Evolutionary conservation across 1,139 yeast genomes (phyloP), one percentile per base, ranked within the genome.

Genomic region (Taphrina communis): DNA sequence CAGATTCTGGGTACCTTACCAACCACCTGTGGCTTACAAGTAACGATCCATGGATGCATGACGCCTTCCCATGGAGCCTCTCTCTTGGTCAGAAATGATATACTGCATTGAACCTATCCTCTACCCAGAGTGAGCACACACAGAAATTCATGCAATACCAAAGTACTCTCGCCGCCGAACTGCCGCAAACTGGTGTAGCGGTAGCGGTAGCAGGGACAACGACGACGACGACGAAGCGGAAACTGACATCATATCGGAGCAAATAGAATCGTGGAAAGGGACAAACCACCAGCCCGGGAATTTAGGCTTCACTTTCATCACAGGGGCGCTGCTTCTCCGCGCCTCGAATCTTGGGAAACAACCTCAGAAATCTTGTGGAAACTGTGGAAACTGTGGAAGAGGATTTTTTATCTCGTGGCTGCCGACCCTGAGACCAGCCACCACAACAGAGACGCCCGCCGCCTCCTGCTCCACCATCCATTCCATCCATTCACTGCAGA

Each of bases 1-100:
- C 48, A 44, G 48, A 44, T 12, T 44, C 48, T 44, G 48, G 48
- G 48, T 44, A 44, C 48, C 31, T 44, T 14, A 44, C 48, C 48
- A 44, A 44, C 48, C 48, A 44, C 48, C 48, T 44, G 48, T 44
- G 48, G 48, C 48, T 44, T 44, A 44, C 19, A 25, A 25, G 12
- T 17, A 12, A 44, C n/a, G 48, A 44, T 44, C 48, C 48, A 25
- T 44, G 48, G 48, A n/a, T 44, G 48, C 48, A 44, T 25, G 48
- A 44, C 48, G 48, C 48, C 48, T 44, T 44, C 48, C 48, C 31
- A 25, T 25, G 31, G 31, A 25, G 31, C 4, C 4, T 25, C 31
- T 25, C 31, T 25, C 4, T 25, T 25, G 31, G 31, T 25, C 31
- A 25, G 31, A 25, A 25, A 25, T 25, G 31, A 25, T 25, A 25